Evolutionary conservation across 2,329 filamentous ascomycete species (phyloP), one percentile per base, ranked within the genome.

Genomic region (Ascocoryne sarcoides): DNA sequence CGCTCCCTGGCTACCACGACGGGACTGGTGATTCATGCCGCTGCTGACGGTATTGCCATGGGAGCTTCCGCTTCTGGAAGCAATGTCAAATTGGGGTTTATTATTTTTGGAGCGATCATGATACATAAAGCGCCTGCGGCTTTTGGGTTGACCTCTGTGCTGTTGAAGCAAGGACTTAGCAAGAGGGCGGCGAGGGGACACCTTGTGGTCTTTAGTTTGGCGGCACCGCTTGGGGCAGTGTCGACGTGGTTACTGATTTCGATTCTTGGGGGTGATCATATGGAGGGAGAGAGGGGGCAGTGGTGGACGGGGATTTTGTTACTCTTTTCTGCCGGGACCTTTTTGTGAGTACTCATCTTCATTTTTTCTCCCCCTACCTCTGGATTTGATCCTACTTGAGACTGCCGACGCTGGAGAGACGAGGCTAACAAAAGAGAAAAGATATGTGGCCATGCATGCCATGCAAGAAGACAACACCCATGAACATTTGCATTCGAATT

Each of bases 391-490:
- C n/a, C n/a, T n/a, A n/a, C n/a, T n/a, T n/a, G n/a, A n/a, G n/a
- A n/a, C n/a, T n/a, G n/a, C n/a, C n/a, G n/a, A n/a, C n/a, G n/a
- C n/a, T n/a, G n/a, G n/a, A n/a, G n/a, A n/a, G n/a, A n/a, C n/a
- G n/a, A n/a, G n/a, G n/a, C n/a, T n/a, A n/a, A 62, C 49, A 47
- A 20, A 35, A 17, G 19, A 4, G 8, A 36, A 10, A 48, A 93
- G 87, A 53, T 95, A 96, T 57, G 92, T 98, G 32, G 92, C 92
- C 1, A 95, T 96, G 89, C 92, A 98, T 59, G 88, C 89, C 1
- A 95, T 96, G 87, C 85, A 93, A 59, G 89, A 95, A 56, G 76
- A 80, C 37, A 62, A 63, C 7, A 59, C 64, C 2, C 65, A 71
- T 20, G 62, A 65, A n/a, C 67, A 74, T 42, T 48, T 51, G 7